Evolutionary conservation across 1,284 basidiomycete species (phyloP), one percentile per base, ranked within the genome.

Genomic region (Phellopilus nigrolimitatus): DNA sequence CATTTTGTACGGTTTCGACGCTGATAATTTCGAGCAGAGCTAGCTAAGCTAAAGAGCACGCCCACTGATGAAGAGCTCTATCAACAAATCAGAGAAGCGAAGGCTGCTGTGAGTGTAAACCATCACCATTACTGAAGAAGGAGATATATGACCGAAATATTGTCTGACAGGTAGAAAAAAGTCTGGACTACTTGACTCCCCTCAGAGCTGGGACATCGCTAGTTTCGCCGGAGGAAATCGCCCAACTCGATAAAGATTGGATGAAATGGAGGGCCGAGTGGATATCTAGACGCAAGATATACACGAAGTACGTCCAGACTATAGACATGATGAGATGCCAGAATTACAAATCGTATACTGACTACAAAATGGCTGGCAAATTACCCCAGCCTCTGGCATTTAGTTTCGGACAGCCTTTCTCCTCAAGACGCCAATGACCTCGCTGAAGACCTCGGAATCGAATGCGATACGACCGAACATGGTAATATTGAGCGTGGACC

Each of bases 361-460:
- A 41, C 40, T 10, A n/a, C 8, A 15, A 4, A 24, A n/a, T n/a
- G 10, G 17, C 15, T 24, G 3, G 10, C 13, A 13, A 37, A 45
- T n/a, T n/a, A n/a, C 13, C 9, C 25, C 62, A 89, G 88, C 38
- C 76, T 90, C 61, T 90, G 87, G 85, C 71, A 78, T 48, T 63
- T 86, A 21, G 77, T 74, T n/a, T 81, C 82, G 7, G 88, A 90
- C 54, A 63, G 78, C 12, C 62, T 88, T 9, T 63, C 80, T 4
- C 81, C 82, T 36, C 78, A 80, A 62, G 82, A 88, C 39, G 76
- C 81, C 1, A 62, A 65, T 8, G 70, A 68, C 37, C 76, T 91
- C 12, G 73, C 72, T 13, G 88, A 89, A 62, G 81, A 87, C 48
- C 74, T 91, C 10, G 87, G 87, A 3, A 76, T 91, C 51, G 88